Evolutionary conservation across 2,329 filamentous ascomycete genomes (phyloP).

Genomic region (Ophiocordyceps camponoti-floridani): DNA sequence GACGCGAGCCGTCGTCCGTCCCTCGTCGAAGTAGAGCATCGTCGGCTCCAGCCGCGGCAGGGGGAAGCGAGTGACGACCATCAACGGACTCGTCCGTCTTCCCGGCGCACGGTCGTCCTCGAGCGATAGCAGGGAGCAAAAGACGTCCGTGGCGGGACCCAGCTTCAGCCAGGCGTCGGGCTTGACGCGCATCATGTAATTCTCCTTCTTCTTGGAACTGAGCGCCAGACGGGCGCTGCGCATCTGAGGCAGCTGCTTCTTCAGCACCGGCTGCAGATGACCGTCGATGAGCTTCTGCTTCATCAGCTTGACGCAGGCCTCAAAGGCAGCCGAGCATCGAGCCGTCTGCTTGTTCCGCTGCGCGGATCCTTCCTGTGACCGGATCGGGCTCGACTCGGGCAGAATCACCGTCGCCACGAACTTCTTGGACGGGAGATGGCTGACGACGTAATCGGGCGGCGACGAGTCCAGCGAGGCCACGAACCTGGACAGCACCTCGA

Average conservation of each 20-base stretch:
- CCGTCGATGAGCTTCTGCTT: slow-evolving; percentile 51
- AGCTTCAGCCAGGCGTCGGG: slow-evolving; percentile 50
- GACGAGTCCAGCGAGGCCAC: slow-evolving; percentile 40
- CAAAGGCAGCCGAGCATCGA: slow-evolving; percentile 78
- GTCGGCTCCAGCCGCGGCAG: slow-evolving; percentile 52
- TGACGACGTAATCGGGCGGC: slow-evolving; percentile 42
- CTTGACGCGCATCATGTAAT: slow-evolving; percentile 66
- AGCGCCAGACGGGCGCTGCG: slow-evolving; percentile 75
- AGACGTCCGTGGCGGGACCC: slow-evolving; percentile 23
- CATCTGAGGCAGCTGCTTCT: slow-evolving; percentile 58
- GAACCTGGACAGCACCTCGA: slow-evolving; percentile 56
- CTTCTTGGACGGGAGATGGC: slow-evolving; percentile 26
- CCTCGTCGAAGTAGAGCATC: slow-evolving; percentile 52
- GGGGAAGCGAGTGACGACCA: slow-evolving; percentile 49
- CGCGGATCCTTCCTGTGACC: slow-evolving; percentile 42
- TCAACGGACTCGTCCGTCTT: slow-evolving; percentile 42
- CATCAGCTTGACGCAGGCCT: slow-evolving; percentile 55
- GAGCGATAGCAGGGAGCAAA: slow-evolving; percentile 46
- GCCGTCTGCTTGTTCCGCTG: slow-evolving; percentile 57
- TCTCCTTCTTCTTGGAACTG: slow-evolving; percentile 54
- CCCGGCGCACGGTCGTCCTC: slow-evolving; percentile 34
- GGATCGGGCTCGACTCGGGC: slow-evolving; percentile 56
- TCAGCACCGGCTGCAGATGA: slow-evolving; percentile 55
- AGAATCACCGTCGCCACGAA: slow-evolving; percentile 67
- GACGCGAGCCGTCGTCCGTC: slow-evolving; percentile 38